phyloP scores from a whole-genome alignment of 257 asterid species.

The Nicotiana knightiana region DNA sequence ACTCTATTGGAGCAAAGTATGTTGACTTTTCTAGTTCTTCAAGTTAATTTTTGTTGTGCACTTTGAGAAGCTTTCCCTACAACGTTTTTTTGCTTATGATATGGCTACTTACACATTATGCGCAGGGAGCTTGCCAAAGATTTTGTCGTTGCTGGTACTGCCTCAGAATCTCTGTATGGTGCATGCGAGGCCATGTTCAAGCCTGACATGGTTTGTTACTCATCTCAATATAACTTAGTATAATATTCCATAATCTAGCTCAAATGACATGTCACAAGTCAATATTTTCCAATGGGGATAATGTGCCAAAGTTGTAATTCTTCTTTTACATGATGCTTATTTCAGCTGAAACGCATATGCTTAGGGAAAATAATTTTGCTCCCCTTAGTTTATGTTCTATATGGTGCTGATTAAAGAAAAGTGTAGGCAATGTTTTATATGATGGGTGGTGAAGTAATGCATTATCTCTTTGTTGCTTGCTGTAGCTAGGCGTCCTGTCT shows the following conservation, averaged over 20 bases:
- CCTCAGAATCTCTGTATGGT: conserved; percentile 94
- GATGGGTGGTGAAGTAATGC: neutral
- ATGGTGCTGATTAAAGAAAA: neutral
- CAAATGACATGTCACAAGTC: neutral
- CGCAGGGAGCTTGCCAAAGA: conserved; percentile 93
- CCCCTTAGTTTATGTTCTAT: neutral
- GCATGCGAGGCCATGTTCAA: conserved; percentile 97
- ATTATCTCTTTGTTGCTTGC: neutral
- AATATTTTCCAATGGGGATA: neutral
- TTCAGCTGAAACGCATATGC: neutral
- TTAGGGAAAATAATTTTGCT: neutral
- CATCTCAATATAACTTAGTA: neutral
- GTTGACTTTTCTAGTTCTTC: conserved; percentile 15
- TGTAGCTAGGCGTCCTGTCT: neutral
- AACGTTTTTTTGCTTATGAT: neutral
- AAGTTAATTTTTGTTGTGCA: neutral
- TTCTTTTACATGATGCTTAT: neutral
- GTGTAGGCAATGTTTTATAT: neutral
- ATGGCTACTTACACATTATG: neutral
- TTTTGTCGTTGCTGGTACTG: conserved; percentile 92
- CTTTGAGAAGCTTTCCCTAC: neutral
- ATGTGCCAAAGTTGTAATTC: neutral
- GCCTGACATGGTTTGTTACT: conserved; percentile 75
- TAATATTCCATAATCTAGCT: neutral
- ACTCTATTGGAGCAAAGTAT: conserved; percentile 92